Evolutionary conservation across 2,329 filamentous ascomycete species (phyloP), one percentile per base, ranked within the genome.

Genomic region (Seiridium unicorne): DNA sequence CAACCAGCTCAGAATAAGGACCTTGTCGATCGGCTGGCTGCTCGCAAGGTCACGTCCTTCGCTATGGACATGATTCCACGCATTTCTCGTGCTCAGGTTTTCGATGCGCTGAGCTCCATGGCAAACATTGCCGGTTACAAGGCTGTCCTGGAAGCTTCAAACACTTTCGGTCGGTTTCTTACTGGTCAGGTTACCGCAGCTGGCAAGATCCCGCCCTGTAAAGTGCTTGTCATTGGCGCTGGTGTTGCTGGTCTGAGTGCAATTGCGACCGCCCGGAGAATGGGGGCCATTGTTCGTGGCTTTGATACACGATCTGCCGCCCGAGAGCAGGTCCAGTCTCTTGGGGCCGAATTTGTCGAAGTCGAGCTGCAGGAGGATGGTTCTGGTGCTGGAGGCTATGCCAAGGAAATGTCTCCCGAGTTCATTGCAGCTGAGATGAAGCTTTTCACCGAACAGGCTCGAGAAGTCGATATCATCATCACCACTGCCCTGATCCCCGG

Each of bases 101-200:
- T 96, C 68, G 92, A 96, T 75, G 92, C 92, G 0, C 81, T 96
- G 59, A 93, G 91, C 73, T 95, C 91, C 8, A 96, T 96, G 93
- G 92, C 93, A 62, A 96, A 96, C 68, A 96, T 96, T 76, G 91
- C 92, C 31, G 93, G 93, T 0, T 97, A 97, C 77, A 96, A 96
- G 75, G 93, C 92, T 46, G 91, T 96, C 1, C 79, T 96, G 48
- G 92, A 96, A 74, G 93, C 92, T 1, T 93, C 91, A 11, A 96
- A 96, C 74, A 87, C 90, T 64, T 97, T 96, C 74, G 92, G 92
- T 57, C 87, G 92, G 51, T 96, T 96, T 70, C 76, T 96, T 66
- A 96, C 92, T 10, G 93, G 92, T 35, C 93, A 97, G 73, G 91
- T 93, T 13, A 97, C 93, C 4, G 93, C 93, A 56, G 93, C 93